Evolutionary conservation across 140 eudicot species (phyloP), one percentile per base, ranked within the genome.

Genomic region (Flaveria floridana): DNA sequence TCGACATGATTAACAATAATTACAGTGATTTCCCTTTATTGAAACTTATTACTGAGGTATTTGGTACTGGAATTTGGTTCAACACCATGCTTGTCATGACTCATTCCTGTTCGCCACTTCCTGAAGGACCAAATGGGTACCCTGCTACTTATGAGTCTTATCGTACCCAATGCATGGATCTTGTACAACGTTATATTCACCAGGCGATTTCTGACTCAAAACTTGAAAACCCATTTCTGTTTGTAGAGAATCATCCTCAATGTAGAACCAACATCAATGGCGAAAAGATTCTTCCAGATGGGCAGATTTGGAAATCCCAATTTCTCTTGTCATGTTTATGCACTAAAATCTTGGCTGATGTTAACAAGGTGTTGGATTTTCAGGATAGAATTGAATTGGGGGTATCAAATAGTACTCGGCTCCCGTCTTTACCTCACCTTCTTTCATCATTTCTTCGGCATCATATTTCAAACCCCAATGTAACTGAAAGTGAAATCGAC

Each of bases 51-150:
- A 88, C 90, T 0, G 92, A 94, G 83, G 87, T 84, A 34, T 89
- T 94, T 57, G 97, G 99, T 71, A 82, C 83, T 55, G 92, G 86
- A 55, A 84, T 94, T n/a, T 94, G 99, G 99, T 94, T 94, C 87
- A 94, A 87, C 88, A 94, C 97, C 58, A 87, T 91, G 71, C 81
- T 94, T 76, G 99, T 94, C 70, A 85, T 94, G 96, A 90, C 99
- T 68, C 97, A 94, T 87, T 83, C 89, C 30, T 89, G 89, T 41
- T 78, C 95, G 48, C 84, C 82, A 18, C 96, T 87, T 78, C 99
- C 96, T 2, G 99, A 94, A 82, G 95, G 92, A 11, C 84, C 91
- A 53, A 87, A 78, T 41, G 99, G 99, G 50, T 84, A 62, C 80
- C 89, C 97, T 55, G 85, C 87, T 20, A 88, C 81, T 66, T 94